Percentiles rank a stretch among this genome's conserved stretches.
phyloP scores from a whole-genome alignment of 108 stramenopile species.

The Epipyxis sp. region DNA sequence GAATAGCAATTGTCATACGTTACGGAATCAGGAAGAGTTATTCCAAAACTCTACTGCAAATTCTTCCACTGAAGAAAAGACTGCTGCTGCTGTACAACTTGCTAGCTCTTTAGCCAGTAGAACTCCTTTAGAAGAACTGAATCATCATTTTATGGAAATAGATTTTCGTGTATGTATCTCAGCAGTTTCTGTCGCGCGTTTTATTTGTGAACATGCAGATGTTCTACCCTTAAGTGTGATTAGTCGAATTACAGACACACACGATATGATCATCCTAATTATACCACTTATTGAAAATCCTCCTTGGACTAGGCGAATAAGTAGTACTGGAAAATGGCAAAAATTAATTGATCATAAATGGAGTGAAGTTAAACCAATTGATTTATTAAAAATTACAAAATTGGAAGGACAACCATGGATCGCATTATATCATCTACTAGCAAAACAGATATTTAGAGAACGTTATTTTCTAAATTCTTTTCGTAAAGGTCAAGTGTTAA shows the following conservation, averaged over 20 bases:
- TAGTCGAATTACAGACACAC: slow-evolving; percentile 57
- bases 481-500: slow-evolving; percentile 65
- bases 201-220: slow-evolving; percentile 54
- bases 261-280: slow-evolving; percentile 68
- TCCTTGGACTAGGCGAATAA: slow-evolving; percentile 74
- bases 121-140: slow-evolving; percentile 26
- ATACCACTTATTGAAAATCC: slow-evolving; percentile 74
- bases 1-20: slow-evolving; percentile 14
- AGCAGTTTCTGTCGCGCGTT: slow-evolving; percentile 51
- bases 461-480: slow-evolving; percentile 68
- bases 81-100: neutral
- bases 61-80: neutral
- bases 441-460: slow-evolving; percentile 58
- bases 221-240: slow-evolving; percentile 44
- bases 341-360: slow-evolving; percentile 66
- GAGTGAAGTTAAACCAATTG: slow-evolving; percentile 53
- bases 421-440: slow-evolving; percentile 65
- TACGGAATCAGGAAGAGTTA: slow-evolving; percentile 16
- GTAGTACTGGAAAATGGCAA: slow-evolving; percentile 56
- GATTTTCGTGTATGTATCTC: slow-evolving; percentile 53
- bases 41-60: slow-evolving; percentile 19
- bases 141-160: slow-evolving; percentile 36
- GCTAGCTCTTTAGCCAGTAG: neutral
- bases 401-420: slow-evolving; percentile 76
- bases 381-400: slow-evolving; percentile 66